Evolutionary conservation across 306 rosid species (phyloP).

Genomic region (Vachellia pachyceras): DNA sequence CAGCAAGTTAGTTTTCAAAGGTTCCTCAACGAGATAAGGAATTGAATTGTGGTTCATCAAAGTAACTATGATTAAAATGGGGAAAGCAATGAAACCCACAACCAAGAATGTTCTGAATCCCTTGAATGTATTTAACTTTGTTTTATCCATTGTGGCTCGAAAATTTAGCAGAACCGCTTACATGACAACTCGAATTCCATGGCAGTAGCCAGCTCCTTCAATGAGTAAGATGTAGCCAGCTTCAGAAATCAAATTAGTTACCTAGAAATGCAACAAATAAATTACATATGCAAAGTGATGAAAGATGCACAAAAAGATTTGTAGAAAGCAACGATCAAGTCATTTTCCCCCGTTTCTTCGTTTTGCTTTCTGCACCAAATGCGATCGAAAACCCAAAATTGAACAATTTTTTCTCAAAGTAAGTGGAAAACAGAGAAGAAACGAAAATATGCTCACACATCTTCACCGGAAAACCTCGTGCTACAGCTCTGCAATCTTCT

Average conservation of each 20-base stretch:
- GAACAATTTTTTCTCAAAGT: neutral
- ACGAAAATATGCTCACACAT: neutral
- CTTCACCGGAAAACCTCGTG: neutral
- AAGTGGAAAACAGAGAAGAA: neutral
- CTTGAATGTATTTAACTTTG: conserved; percentile 1
- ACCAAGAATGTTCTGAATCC: conserved; percentile 15
- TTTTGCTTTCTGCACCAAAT: too few species aligned
- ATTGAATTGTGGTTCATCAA: conserved; percentile 15
- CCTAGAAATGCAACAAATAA: neutral
- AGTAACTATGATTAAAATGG: conserved; percentile 9
- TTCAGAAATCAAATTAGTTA: neutral
- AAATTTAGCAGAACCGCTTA: neutral
- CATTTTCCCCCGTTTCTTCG: too few species aligned
- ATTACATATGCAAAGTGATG: too few species aligned
- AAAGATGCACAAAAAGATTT: too few species aligned
- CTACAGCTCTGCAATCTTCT: neutral
- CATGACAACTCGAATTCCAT: neutral
- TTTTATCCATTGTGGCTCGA: conserved; percentile 6
- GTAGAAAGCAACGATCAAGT: too few species aligned
- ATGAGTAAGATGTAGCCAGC: neutral
- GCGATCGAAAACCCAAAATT: neutral
- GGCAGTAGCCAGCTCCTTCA: neutral
- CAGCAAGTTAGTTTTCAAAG: neutral
- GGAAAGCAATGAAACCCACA: conserved; percentile 14
- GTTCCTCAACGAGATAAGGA: conserved; percentile 1